phyloP scores from a whole-genome alignment of 2,329 filamentous ascomycete species.

The Beauveria brongniartii region DNA sequence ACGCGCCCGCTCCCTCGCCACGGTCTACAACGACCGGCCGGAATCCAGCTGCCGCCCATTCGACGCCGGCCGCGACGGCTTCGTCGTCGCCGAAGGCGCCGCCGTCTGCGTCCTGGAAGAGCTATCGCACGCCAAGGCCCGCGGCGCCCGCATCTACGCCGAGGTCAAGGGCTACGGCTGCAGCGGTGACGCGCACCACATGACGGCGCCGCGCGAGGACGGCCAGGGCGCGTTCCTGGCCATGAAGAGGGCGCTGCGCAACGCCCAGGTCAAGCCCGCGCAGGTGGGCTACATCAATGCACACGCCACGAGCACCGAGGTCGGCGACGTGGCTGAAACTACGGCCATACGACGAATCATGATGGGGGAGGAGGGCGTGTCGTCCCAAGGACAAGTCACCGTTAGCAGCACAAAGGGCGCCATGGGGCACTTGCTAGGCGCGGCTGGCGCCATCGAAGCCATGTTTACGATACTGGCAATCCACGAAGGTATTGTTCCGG shows the following conservation, averaged over 20 bases:
- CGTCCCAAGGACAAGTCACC: conserved; percentile 56
- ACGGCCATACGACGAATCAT: conserved; percentile 71
- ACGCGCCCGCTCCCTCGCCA: conserved; percentile 76
- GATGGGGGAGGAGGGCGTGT: conserved; percentile 61
- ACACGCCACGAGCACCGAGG: conserved; percentile 78
- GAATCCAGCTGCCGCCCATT: conserved; percentile 74
- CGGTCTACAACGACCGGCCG: conserved; percentile 68
- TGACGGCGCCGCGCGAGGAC: conserved; percentile 80
- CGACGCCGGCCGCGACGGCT: conserved; percentile 69
- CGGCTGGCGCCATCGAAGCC: conserved; percentile 83
- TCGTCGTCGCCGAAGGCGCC: conserved; percentile 89
- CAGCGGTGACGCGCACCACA: conserved; percentile 85
- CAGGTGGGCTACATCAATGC: conserved; percentile 90
- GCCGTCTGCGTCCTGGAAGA: conserved; percentile 86
- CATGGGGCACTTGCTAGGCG: conserved; percentile 83
- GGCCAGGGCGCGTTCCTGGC: conserved; percentile 74
- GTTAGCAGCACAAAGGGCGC: conserved; percentile 93
- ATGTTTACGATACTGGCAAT: conserved; percentile 77
- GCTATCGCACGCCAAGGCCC: conserved; percentile 72
- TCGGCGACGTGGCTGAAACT: conserved; percentile 87
- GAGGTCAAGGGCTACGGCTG: conserved; percentile 85
- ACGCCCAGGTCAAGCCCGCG: conserved; percentile 59
- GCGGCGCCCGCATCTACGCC: conserved; percentile 78
- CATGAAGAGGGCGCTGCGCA: conserved; percentile 75
- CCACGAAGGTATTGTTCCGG: conserved; percentile 74